Conservation (phyloP, 2,329 filamentous ascomycete species). For the Exophiala xenobiotica region DNA sequence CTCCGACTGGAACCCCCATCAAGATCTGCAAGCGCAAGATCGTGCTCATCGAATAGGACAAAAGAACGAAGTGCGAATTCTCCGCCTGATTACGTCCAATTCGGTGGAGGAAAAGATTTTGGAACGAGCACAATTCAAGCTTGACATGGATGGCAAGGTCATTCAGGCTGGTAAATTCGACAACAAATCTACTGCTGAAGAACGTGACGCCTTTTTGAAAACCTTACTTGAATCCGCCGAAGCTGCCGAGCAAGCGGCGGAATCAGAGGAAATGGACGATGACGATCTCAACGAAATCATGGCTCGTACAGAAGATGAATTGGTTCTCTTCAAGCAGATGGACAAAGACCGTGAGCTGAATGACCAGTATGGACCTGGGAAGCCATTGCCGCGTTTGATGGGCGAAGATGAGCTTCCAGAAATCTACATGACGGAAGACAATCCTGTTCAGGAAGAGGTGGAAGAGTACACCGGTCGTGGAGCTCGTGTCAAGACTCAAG, state of each 20-base stretch:
- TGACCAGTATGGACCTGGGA: slow-evolving; percentile 67
- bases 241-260: slow-evolving; percentile 67
- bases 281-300: slow-evolving; percentile 95
- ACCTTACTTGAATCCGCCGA: slow-evolving; percentile 83
- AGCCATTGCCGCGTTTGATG: slow-evolving; percentile 77
- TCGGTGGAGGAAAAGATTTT: slow-evolving; percentile 99
- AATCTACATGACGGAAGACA: slow-evolving; percentile 86
- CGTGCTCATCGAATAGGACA: slow-evolving; percentile 99
- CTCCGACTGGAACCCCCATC: slow-evolving; percentile 99
- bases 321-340: slow-evolving; percentile 74
- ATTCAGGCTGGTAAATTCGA: slow-evolving; percentile 99
- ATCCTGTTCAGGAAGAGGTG: slow-evolving; percentile 74
- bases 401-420: slow-evolving; percentile 85
- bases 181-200: slow-evolving; percentile 97
- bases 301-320: slow-evolving; percentile 80
- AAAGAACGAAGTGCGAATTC: slow-evolving; percentile 97
- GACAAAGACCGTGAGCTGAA: slow-evolving; percentile 71
- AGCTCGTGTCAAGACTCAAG: slow-evolving; percentile 88
- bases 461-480: slow-evolving; percentile 76
- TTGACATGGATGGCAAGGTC: slow-evolving; percentile 99
- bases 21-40: slow-evolving; percentile 98
- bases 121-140: slow-evolving; percentile 93
- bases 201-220: slow-evolving; percentile 93
- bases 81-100: slow-evolving; percentile 92
- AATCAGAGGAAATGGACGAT: slow-evolving; percentile 92